phyloP scores from a whole-genome alignment of 169 alveolate genomes.

The Neospora caninum region DNA sequence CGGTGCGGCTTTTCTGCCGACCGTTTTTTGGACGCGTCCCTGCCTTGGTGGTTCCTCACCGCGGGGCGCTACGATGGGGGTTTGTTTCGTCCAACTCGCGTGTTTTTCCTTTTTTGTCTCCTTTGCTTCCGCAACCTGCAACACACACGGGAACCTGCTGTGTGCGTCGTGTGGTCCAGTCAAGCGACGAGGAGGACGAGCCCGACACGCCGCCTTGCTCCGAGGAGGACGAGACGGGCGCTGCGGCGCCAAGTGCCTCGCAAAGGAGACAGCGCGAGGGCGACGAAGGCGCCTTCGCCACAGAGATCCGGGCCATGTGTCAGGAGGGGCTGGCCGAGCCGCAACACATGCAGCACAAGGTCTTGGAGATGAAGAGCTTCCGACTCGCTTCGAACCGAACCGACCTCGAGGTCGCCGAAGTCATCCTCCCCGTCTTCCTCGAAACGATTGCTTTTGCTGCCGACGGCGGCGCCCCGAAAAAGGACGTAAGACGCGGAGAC shows the following conservation, averaged over 20 bases:
- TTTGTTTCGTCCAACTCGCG: too few relatives aligned
- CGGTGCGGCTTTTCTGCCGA: too few relatives aligned
- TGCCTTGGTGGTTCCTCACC: too few relatives aligned
- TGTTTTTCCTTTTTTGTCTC: too few relatives aligned
- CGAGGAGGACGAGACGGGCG: not conserved
- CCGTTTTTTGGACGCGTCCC: too few relatives aligned
- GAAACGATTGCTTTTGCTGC: not conserved
- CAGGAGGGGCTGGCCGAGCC: not conserved
- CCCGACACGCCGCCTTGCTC: not conserved
- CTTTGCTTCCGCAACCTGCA: too few relatives aligned
- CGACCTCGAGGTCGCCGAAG: not conserved
- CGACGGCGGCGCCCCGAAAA: not conserved
- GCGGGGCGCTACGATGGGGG: too few relatives aligned
- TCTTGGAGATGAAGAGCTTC: conserved; percentile 14
- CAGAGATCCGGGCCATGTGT: not conserved
- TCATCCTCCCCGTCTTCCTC: not conserved
- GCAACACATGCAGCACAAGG: conserved; percentile 10
- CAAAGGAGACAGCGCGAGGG: not conserved
- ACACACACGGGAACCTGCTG: too few relatives aligned
- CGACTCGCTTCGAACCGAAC: conserved; percentile 23
- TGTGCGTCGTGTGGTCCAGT: not conserved
- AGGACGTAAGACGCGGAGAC: conserved; percentile 1
- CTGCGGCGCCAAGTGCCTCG: not conserved
- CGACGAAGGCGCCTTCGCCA: not conserved
- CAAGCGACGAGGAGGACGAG: not conserved